Evolutionary conservation across 257 asterid species (phyloP), one percentile per base, ranked within the genome.

Genomic region (Dorcoceras hygrometricum): DNA sequence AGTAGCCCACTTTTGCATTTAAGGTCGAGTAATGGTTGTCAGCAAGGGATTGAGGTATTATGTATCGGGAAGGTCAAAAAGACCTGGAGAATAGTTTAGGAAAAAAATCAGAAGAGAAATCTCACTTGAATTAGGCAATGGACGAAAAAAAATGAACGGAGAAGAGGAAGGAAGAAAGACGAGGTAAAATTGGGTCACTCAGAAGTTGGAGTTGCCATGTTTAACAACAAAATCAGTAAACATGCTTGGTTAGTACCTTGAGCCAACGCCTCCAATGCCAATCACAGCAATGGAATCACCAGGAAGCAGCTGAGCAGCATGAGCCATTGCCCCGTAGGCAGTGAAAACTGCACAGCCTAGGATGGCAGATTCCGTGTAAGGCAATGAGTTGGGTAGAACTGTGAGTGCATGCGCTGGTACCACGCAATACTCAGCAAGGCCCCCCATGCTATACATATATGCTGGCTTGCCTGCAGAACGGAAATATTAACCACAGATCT

Each of bases 401-500:
- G 95, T 70, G 62, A 93, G 84, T 72, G 83, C 99, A 69, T 90
- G 80, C 36, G 97, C 99, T 63, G 99, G 99, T 55, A 93, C 95
- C 72, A 93, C 97, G 55, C 99, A 93, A 78, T 54, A 93, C 78
- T 93, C 99, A 58, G 99, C 99, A 63, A 93, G 96, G 27, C 99
- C 99, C 28, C 99, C 99, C 99, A 93, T 93, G 75, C 99, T 93
- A 75, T 90, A 93, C 99, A 93, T 90, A 73, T 93, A 93, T 60
- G 87, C 95, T 26, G 99, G 99, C 74, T 88, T 93, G 65, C 86
- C 99, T 93, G 89, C 81, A 80, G 34, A 77, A 69, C 46, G 75
- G 73, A 66, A 77, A 3, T 50, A 51, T 56, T 59, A 58, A 60
- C 32, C 53, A 43, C 67, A 23, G 54, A 76, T 75, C 66, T 68